Evolutionary conservation across 2,329 filamentous ascomycete genomes (phyloP), one percentile per base, ranked within the genome.

Genomic region (Furcasterigmium sp.): DNA sequence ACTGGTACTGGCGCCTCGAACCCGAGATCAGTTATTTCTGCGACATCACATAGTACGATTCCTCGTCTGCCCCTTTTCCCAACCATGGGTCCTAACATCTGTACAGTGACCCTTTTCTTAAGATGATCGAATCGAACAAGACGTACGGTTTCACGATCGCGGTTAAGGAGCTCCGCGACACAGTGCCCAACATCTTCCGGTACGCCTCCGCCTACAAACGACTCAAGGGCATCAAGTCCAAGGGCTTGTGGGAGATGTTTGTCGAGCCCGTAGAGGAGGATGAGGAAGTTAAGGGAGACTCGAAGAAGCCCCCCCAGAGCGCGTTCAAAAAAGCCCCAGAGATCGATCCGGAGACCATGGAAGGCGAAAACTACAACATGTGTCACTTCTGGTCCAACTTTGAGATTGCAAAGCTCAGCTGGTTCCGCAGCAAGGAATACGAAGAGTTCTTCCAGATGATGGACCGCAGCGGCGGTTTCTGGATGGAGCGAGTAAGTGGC

Each of bases 371-470:
- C 56, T 98, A 98, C 75, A 98, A 98, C 70, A 98, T 98, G 93
- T 98, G 93, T 64, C 93, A 98, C 72, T 98, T 96, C 73, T 98
- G 93, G 93, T 95, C 90, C 64, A 98, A 98, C 65, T 98, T 98
- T 54, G 93, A 98, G 67, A 98, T 98, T 68, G 93, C 93, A 13
- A 82, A 84, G 46, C 78, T 98, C 48, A 85, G 88, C 68, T 98
- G 90, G 82, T 97, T 97, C 78, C 82, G 93, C 55, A 96, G 91
- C 72, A 91, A 95, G 68, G 87, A 90, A 60, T 98, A 98, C 62
- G 86, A 95, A 56, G 93, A 96, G 53, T 98, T 98, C 65, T 98
- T 98, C 65, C 76, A 96, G 58, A 94, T 95, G 85, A 96, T 98
- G 91, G 93, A 98, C 62, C 84, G 84, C 50, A 96, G 91, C 61